These are phyloP conservation scores for Candida glucosophila DNA, from an alignment of 1,139 yeast species.

Conservation along the genomic window DNA sequence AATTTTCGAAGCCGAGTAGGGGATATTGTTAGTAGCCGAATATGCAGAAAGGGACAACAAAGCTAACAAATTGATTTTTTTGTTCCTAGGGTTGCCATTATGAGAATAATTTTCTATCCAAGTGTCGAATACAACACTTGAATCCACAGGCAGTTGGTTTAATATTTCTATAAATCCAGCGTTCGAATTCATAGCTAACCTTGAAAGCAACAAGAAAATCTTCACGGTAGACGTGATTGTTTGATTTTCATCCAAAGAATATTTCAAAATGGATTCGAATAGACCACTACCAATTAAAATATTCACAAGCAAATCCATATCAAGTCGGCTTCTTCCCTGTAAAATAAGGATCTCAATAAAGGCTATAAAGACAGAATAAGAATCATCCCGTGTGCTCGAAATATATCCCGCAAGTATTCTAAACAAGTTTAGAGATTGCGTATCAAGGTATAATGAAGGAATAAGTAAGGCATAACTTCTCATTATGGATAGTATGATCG, in stretches of 20 bases:
- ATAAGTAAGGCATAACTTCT: slow-evolving; percentile 64
- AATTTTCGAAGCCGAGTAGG: slow-evolving; percentile 11
- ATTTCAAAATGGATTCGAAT: slow-evolving; percentile 36
- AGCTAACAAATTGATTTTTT: slow-evolving; percentile 57
- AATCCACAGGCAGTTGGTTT: slow-evolving; percentile 21
- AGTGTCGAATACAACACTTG: slow-evolving; percentile 14
- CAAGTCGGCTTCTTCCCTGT: slow-evolving; percentile 9
- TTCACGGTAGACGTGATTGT: slow-evolving; percentile 43
- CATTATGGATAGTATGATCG: slow-evolving; percentile 55
- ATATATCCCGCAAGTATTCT: slow-evolving; percentile 48
- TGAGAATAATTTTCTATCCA: slow-evolving; percentile 36
- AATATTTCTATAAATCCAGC: slow-evolving; percentile 31
- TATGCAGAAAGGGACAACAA: slow-evolving; percentile 38
- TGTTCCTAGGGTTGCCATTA: slow-evolving; percentile 61
- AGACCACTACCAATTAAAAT: slow-evolving; percentile 39
- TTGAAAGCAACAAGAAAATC: slow-evolving; percentile 43
- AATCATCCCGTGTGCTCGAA: slow-evolving; percentile 61
- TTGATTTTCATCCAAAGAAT: slow-evolving; percentile 40
- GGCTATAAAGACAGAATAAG: slow-evolving; percentile 49
- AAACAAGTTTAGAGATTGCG: slow-evolving; percentile 33
- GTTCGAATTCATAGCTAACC: slow-evolving; percentile 43
- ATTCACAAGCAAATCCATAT: slow-evolving; percentile 21
- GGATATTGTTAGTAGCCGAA: slow-evolving; percentile 16
- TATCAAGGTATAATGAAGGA: slow-evolving; percentile 36
- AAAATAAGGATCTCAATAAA: slow-evolving; percentile 49